These are phyloP conservation scores for Sporothrix luriei DNA, from an alignment of 2,329 filamentous ascomycete genomes.

Conservation along the genomic window DNA sequence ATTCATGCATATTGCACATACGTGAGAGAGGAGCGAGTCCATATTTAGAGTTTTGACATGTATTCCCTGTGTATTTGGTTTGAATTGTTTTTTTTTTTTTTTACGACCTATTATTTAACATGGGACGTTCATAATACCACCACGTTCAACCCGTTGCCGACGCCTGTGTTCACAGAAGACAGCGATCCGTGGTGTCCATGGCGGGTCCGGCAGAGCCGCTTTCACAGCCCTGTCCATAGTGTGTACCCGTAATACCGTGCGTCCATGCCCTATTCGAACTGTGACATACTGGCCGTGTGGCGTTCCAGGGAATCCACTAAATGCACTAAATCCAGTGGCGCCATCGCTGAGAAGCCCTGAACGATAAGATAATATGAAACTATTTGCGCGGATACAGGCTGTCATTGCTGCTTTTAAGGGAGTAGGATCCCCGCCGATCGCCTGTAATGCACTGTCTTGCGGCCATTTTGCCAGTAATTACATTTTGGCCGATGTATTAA, in stretches of 20 bases:
- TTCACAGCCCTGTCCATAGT: not conserved
- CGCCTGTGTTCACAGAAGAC: not conserved
- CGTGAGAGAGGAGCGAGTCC: constrained; percentile 1
- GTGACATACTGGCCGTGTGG: not conserved
- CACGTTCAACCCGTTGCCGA: not conserved
- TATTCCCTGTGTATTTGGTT: too few species aligned
- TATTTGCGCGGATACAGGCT: not conserved
- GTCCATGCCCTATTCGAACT: not conserved
- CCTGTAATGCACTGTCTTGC: not conserved
- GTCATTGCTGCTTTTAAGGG: not conserved
- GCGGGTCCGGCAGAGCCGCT: not conserved
- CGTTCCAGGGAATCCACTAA: constrained; percentile 1
- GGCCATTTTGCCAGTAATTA: not conserved
- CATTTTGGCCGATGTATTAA: too few species aligned
- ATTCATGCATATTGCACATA: constrained; percentile 14
- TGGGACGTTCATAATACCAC: too few species aligned
- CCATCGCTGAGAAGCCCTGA: not conserved
- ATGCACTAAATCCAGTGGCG: constrained; percentile 2
- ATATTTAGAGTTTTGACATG: not conserved
- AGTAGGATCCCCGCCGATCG: not conserved
- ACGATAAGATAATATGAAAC: not conserved
- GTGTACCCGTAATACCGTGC: too few species aligned
- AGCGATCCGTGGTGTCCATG: not conserved
- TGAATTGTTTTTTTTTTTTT: too few species aligned
- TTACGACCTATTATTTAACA: too few species aligned